phyloP scores from a whole-genome alignment of 2,329 filamentous ascomycete species.

The Knufia petricola region DNA sequence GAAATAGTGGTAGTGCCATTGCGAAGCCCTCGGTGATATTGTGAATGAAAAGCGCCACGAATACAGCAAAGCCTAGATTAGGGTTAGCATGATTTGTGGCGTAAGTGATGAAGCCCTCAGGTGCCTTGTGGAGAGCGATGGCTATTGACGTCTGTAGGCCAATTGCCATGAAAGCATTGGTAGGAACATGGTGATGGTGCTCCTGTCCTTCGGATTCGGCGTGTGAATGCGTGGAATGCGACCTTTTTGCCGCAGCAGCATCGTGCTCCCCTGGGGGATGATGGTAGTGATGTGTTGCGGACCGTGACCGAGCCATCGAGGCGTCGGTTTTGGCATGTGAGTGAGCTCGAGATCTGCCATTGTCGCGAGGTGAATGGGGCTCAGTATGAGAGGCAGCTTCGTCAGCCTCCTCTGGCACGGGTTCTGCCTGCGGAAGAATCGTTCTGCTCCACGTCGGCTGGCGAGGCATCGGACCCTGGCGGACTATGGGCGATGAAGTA shows the following conservation, averaged over 20 bases:
- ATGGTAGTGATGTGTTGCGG: conserved; percentile 21
- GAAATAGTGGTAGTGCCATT: conserved; percentile 83
- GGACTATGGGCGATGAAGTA: conserved; percentile 9
- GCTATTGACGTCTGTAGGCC: conserved; percentile 93
- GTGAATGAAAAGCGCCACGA: conserved; percentile 92
- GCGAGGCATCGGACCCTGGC: background rate
- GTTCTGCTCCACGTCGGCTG: conserved; percentile 2
- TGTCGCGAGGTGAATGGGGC: background rate
- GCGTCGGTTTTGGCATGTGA: background rate
- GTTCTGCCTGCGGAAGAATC: background rate
- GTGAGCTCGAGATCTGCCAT: background rate
- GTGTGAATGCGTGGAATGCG: conserved; percentile 14
- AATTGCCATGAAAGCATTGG: conserved; percentile 86
- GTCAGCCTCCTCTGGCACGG: background rate
- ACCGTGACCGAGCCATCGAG: conserved; percentile 14
- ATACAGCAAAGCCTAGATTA: conserved; percentile 76
- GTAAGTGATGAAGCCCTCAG: conserved; percentile 80
- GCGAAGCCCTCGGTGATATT: conserved; percentile 97
- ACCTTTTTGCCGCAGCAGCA: conserved; percentile 4
- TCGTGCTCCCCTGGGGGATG: conserved; percentile 20
- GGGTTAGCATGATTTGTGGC: conserved; percentile 96
- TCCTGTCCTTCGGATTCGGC: conserved; percentile 26
- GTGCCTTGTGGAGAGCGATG: conserved; percentile 92
- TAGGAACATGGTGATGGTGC: conserved; percentile 90
- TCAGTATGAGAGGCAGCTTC: background rate